These are phyloP conservation scores for Pezicula neosporulosa DNA, from an alignment of 2,329 filamentous ascomycete genomes.

Conservation along the genomic window DNA sequence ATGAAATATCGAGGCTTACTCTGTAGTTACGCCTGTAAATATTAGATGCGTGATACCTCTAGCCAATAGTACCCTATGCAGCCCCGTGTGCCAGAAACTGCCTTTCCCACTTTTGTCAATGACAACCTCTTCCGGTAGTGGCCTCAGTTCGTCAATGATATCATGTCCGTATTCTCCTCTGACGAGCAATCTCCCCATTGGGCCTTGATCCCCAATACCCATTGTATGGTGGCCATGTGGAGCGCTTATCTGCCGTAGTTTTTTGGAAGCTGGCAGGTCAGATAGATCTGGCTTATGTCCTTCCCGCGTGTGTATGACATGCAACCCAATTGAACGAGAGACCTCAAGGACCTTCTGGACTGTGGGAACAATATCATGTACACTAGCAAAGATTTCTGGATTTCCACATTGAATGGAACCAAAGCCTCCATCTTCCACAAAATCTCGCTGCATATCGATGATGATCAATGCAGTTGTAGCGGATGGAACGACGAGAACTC, in stretches of 20 bases:
- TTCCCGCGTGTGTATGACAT: constrained; percentile 48
- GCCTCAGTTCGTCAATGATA: constrained; percentile 42
- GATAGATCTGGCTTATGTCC: constrained; percentile 52
- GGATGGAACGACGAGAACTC: constrained; percentile 41
- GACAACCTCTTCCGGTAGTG: constrained; percentile 25
- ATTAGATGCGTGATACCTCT: constrained; percentile 55
- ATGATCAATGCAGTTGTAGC: constrained; percentile 47
- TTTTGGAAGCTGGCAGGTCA: constrained; percentile 49
- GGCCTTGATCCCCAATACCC: constrained; percentile 48
- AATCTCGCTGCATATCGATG: constrained; percentile 54
- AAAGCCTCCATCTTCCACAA: constrained; percentile 45
- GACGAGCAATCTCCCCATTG: constrained; percentile 54
- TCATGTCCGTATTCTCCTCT: constrained; percentile 56
- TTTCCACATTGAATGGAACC: constrained; percentile 47
- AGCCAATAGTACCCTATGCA: constrained; percentile 49
- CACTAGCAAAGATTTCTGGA: constrained; percentile 35
- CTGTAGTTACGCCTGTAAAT: constrained; percentile 54
- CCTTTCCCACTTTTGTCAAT: constrained; percentile 43
- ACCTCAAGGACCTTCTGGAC: constrained; percentile 38
- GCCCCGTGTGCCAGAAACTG: constrained; percentile 52
- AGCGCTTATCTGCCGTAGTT: constrained; percentile 42
- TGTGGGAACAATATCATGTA: constrained; percentile 41
- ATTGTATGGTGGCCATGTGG: constrained; percentile 37
- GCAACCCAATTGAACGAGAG: constrained; percentile 36
- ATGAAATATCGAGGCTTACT: constrained; percentile 26